Evolutionary conservation across 176 grass and related monocot genomes (phyloP).

Genomic region (Oryza coarctata): DNA sequence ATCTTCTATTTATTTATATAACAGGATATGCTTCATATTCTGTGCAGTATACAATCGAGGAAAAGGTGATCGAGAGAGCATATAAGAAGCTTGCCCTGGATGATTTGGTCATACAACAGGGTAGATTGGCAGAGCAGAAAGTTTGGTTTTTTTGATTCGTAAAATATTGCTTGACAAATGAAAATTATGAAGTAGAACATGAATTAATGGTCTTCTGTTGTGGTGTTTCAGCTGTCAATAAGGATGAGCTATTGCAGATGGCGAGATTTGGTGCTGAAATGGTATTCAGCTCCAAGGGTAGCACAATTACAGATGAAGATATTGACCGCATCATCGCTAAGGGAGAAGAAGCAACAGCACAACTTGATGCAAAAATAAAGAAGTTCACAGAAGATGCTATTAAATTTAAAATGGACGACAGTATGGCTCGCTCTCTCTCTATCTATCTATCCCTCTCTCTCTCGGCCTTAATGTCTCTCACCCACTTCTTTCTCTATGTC

Average conservation of each 20-base stretch:
- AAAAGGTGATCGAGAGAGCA: conserved; percentile 72
- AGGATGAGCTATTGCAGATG: conserved; percentile 89
- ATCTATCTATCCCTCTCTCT: too few species aligned
- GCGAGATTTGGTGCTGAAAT: conserved; percentile 90
- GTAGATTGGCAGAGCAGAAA: conserved; percentile 84
- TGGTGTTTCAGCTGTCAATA: conserved; percentile 67
- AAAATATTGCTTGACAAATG: neutral
- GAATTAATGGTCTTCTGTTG: conserved; percentile 26
- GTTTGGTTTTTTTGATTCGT: conserved; percentile 27
- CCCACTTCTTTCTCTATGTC: neutral
- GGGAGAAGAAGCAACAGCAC: conserved; percentile 78
- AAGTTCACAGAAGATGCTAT: conserved; percentile 94
- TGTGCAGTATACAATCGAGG: conserved; percentile 61
- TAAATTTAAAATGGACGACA: conserved; percentile 90
- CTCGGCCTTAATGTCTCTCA: too few species aligned
- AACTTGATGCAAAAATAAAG: conserved; percentile 88
- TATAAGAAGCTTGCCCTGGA: conserved; percentile 60
- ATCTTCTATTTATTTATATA: conserved; percentile 15
- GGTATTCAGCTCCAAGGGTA: conserved; percentile 87
- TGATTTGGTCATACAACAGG: conserved; percentile 71
- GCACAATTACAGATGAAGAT: conserved; percentile 86
- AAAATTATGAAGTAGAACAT: conserved; percentile 16
- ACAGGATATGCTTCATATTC: conserved; percentile 15
- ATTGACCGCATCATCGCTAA: conserved; percentile 83
- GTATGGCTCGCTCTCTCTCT: conserved; percentile 39